A percentile compares a stretch with the other conserved stretches of the same genome.
Evolutionary conservation across 2,329 filamentous ascomycete genomes (phyloP).

Genomic region (Pyrenophora tritici-repentis): DNA sequence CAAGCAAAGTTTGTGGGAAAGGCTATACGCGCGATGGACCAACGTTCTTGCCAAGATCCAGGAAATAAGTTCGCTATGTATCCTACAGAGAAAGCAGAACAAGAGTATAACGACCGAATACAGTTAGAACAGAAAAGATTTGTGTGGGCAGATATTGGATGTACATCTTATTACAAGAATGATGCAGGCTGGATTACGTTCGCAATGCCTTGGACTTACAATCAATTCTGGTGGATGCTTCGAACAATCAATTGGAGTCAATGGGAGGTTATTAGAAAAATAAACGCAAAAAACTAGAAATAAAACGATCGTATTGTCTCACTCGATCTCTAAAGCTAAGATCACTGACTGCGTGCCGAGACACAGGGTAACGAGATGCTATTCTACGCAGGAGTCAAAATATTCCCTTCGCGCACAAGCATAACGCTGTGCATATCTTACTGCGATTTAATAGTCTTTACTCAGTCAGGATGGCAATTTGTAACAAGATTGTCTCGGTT

Average conservation of each 20-base stretch:
- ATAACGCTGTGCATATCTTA: too few species aligned
- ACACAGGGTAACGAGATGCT: too few species aligned
- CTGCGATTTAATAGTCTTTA: too few species aligned
- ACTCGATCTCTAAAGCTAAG: too few species aligned
- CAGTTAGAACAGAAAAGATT: neutral
- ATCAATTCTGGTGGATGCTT: neutral
- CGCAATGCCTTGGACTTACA: neutral
- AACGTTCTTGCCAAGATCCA: neutral
- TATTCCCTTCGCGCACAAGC: too few species aligned
- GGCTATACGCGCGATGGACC: neutral
- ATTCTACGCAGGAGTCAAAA: too few species aligned
- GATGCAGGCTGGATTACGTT: neutral
- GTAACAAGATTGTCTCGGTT: too few species aligned
- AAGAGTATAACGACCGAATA: neutral
- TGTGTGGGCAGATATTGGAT: neutral
- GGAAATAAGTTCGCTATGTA: neutral
- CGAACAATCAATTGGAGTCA: neutral
- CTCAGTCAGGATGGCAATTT: too few species aligned
- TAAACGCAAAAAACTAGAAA: too few species aligned
- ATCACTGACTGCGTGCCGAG: too few species aligned
- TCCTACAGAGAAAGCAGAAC: neutral
- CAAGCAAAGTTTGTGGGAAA: neutral
- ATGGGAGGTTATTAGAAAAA: neutral
- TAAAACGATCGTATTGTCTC: too few species aligned
- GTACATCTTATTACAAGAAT: neutral